These are phyloP conservation scores for Sicyos baderoa DNA, from an alignment of 306 rosid genomes.

Conservation along the genomic window DNA sequence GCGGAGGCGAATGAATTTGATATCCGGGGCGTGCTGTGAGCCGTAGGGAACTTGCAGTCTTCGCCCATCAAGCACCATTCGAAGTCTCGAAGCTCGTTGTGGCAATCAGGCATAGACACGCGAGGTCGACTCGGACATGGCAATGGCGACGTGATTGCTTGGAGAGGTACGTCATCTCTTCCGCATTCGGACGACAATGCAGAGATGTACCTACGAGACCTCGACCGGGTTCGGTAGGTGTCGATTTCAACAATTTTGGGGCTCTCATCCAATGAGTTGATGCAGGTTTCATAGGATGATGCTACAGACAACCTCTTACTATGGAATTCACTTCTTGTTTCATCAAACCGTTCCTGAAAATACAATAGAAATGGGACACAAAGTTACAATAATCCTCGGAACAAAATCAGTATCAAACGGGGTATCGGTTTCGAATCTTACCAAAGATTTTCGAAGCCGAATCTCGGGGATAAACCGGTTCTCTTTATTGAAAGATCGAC, in stretches of 20 bases:
- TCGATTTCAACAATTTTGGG: constrained; percentile 92
- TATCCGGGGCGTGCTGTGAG: constrained; percentile 83
- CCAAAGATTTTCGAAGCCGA: constrained; percentile 56
- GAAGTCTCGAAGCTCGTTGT: constrained; percentile 42
- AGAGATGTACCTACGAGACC: constrained; percentile 45
- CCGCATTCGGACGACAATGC: constrained; percentile 67
- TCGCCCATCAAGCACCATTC: constrained; percentile 61
- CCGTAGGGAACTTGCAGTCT: constrained; percentile 58
- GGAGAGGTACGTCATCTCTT: constrained; percentile 40
- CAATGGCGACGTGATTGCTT: constrained; percentile 45
- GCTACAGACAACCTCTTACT: constrained; percentile 54
- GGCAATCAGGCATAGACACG: constrained; percentile 38
- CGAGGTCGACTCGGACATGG: constrained; percentile 41
- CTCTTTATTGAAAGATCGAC: constrained; percentile 71
- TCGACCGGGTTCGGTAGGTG: constrained; percentile 65
- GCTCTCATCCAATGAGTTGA: constrained; percentile 55
- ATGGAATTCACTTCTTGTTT: constrained; percentile 62
- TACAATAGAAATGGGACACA: background rate
- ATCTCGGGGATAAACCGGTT: constrained; percentile 43
- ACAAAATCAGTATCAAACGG: too few species aligned
- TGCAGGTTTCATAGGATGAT: constrained; percentile 42
- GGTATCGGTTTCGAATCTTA: too few species aligned
- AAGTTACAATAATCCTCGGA: background rate
- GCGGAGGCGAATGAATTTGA: constrained; percentile 25
- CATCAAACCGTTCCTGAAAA: constrained; percentile 67